phyloP scores from a whole-genome alignment of 495 filamentous ascomycete genomes.

The Alectoria sarmentosa region DNA sequence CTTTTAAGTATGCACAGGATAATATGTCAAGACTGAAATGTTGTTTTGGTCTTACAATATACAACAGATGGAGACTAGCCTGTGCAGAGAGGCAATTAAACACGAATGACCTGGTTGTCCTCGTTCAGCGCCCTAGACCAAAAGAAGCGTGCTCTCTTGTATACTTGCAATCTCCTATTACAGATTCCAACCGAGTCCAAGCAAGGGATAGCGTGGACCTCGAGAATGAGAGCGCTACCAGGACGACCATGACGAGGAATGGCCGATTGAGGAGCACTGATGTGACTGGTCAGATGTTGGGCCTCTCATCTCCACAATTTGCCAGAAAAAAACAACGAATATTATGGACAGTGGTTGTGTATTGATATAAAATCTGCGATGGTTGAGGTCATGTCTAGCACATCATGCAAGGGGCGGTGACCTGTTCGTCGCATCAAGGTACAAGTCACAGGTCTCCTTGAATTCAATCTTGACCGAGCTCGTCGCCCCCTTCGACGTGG shows the following conservation, averaged over 20 bases:
- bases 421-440: slow-evolving; percentile 6
- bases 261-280: background rate
- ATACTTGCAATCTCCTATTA: slow-evolving; percentile 22
- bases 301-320: background rate
- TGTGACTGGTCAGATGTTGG: background rate
- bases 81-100: slow-evolving; percentile 23
- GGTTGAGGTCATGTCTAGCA: slow-evolving; percentile 11
- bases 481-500: slow-evolving; percentile 65
- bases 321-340: background rate
- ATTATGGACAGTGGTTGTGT: background rate
- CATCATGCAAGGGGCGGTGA: slow-evolving; percentile 13
- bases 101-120: slow-evolving; percentile 18
- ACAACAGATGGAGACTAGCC: slow-evolving; percentile 16
- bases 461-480: slow-evolving; percentile 18
- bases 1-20: slow-evolving; percentile 16
- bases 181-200: slow-evolving; percentile 16
- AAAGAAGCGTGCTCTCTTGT: slow-evolving; percentile 11
- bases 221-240: slow-evolving; percentile 21
- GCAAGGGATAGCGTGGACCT: slow-evolving; percentile 23
- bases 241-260: slow-evolving; percentile 15
- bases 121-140: slow-evolving; percentile 12
- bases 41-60: slow-evolving; percentile 6
- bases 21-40: slow-evolving; percentile 1
- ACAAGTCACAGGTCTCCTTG: slow-evolving; percentile 13
- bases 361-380: background rate